Evolutionary conservation across 768 basidiomycete genomes (phyloP), one percentile per base, ranked within the genome.

Genomic region (Phaeotremella fagi): DNA sequence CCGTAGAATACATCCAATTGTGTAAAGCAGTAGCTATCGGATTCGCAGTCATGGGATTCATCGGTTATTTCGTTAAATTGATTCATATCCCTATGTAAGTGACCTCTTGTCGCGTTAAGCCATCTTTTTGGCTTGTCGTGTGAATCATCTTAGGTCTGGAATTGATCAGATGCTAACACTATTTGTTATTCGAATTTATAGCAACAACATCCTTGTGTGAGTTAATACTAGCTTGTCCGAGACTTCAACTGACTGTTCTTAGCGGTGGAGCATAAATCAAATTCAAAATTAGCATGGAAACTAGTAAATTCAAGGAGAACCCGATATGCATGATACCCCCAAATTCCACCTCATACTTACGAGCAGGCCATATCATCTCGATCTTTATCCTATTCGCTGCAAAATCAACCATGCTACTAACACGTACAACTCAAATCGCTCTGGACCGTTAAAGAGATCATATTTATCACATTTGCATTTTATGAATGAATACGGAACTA

Each of bases 31-130:
- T 99, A 50, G 91, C 91, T 1, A 85, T 98, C 57, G 95, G 95
- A 14, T 99, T 99, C 70, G 90, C 86, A 46, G 88, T 99, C 62
- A 98, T 98, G 92, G 95, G 95, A 15, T 94, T 97, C 81, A 91
- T 99, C 74, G 95, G 95, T 15, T 99, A 94, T 79, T 86, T 98
- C 72, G 92, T 95, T 63, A 97, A 97, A 77, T 84, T 97, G 61
- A 91, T 98, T 66, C 91, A 97, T 77, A 95, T 94, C 76, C 91
- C 92, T 66, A 94, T 95, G 91, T 94, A 64, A 78, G 91, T 83
- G 26, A 23, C 15, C 24, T 42, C 16, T 38, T 27, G 44, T 16
- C 35, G 4, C 15, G 31, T 26, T 38, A 26, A n/a, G n/a, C n/a
- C n/a, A n/a, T n/a, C n/a, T n/a, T n/a, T n/a, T n/a, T n/a, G n/a